Evolutionary conservation across 805 yeast genomes (phyloP).

Genomic region (Lachancea mirantina): DNA sequence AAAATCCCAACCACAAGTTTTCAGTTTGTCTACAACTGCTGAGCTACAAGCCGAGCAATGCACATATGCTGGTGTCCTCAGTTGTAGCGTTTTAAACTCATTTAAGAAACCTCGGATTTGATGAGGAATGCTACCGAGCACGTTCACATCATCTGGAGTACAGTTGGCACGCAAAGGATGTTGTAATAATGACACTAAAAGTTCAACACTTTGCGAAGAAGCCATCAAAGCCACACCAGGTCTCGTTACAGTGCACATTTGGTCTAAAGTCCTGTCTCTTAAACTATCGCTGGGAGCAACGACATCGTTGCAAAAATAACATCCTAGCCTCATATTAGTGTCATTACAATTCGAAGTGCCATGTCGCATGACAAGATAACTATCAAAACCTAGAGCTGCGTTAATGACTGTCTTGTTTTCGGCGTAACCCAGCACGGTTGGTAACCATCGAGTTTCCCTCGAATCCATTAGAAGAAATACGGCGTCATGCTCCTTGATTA

Average conservation of each 20-base stretch:
- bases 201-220: slow-evolving; percentile 77
- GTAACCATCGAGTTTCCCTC: slow-evolving; percentile 96
- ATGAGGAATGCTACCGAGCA: slow-evolving; percentile 74
- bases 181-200: slow-evolving; percentile 68
- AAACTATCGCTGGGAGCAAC: slow-evolving; percentile 88
- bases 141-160: slow-evolving; percentile 24
- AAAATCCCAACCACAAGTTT: slow-evolving; percentile 68
- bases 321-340: slow-evolving; percentile 52
- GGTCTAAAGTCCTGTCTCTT: slow-evolving; percentile 86
- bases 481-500: slow-evolving; percentile 66
- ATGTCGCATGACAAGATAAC: slow-evolving; percentile 90
- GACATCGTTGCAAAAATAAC: slow-evolving; percentile 94
- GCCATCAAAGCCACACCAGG: slow-evolving; percentile 94
- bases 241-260: slow-evolving; percentile 97
- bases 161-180: slow-evolving; percentile 42
- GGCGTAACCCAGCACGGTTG: slow-evolving; percentile 71
- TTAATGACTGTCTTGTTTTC: slow-evolving; percentile 70
- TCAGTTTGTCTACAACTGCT: slow-evolving; percentile 46
- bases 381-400: slow-evolving; percentile 93
- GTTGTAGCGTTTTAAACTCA: slow-evolving; percentile 53
- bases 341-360: slow-evolving; percentile 41
- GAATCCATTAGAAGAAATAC: slow-evolving; percentile 85
- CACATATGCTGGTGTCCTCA: slow-evolving; percentile 64
- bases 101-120: slow-evolving; percentile 84
- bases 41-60: slow-evolving; percentile 84